Evolutionary conservation across 306 rosid species (phyloP), one percentile per base, ranked within the genome.

Genomic region (Myrica gale): DNA sequence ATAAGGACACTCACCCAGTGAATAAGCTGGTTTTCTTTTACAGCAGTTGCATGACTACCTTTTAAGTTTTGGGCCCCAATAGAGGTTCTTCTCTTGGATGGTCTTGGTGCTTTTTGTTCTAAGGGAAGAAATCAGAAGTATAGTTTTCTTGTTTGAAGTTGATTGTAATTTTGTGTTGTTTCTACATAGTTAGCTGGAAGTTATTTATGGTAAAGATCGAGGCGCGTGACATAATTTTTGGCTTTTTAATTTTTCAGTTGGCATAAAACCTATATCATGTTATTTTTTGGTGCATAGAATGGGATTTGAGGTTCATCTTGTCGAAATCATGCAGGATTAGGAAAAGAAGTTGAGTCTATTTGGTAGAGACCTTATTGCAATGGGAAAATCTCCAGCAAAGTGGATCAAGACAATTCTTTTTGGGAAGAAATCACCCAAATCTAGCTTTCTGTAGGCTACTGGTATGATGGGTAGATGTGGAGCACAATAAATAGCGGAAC

Each of bases 381-480:
- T 94, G 98, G 96, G 96, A 55, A 91, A 85, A 84, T 90, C 96
- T 50, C 97, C 96, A 9, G 97, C 87, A 51, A 94, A 91, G 86
- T 94, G 98, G 98, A 76, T 94, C 84, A 91, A 71, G 88, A 84
- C 78, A 51, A 86, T 93, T n/a, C 81, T 94, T 45, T 84, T 82
- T 48, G 94, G 96, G 80, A 94, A 90, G 89, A 94, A 91, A 82
- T 85, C 96, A 0, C 80, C 95, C 13, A 93, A 91, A 84, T 79
- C 90, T 65, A 85, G 83, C 75, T 68, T 76, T 69, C 74, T 16
- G 82, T 62, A 32, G 11, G 68, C 37, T 32, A 26, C 45, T 15
- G 45, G 20, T 32, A 61, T 32, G 19, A 61, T 15, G 44, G 68
- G 20, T 5, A 5, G 1, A 37, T 62, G 44, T 62, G 68, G 44